A percentile compares a stretch with the other conserved stretches of the same genome.
These are phyloP conservation scores for Magnaporthiopsis rhizophila DNA, from an alignment of 2,329 filamentous ascomycete species.

Conservation along the genomic window DNA sequence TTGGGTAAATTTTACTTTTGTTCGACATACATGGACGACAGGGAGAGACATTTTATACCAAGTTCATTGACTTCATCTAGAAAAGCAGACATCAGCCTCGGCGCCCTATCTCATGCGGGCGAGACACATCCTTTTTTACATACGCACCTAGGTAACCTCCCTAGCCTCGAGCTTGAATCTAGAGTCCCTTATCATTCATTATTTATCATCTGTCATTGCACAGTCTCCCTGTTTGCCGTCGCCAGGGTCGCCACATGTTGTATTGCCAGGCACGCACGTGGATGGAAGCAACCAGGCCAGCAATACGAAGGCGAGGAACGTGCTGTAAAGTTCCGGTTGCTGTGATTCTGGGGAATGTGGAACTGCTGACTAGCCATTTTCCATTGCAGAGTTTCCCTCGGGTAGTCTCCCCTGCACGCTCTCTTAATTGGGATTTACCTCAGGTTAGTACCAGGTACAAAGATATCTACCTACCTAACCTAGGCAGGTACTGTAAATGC, in stretches of 20 bases:
- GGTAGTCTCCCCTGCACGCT: background rate
- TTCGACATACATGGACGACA: background rate
- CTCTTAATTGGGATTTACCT: background rate
- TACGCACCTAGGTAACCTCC: no score
- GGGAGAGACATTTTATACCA: background rate
- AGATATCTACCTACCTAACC: no score
- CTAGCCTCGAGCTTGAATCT: background rate
- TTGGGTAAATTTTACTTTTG: background rate
- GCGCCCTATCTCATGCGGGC: background rate
- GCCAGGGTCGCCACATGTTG: no score
- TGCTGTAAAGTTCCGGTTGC: background rate
- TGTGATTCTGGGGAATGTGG: background rate
- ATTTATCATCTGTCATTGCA: background rate
- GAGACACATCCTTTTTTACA: background rate
- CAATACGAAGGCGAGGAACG: background rate
- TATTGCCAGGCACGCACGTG: background rate
- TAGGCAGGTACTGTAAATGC: no score
- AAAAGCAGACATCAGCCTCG: background rate
- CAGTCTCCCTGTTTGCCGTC: background rate
- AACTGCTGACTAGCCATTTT: background rate
- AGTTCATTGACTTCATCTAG: background rate
- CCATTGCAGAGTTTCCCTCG: background rate
- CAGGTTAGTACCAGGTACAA: no score
- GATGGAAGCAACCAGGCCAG: background rate
- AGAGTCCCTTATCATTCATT: background rate